phyloP scores from a whole-genome alignment of 1,284 basidiomycete genomes.

The Rhodofomes roseus region DNA sequence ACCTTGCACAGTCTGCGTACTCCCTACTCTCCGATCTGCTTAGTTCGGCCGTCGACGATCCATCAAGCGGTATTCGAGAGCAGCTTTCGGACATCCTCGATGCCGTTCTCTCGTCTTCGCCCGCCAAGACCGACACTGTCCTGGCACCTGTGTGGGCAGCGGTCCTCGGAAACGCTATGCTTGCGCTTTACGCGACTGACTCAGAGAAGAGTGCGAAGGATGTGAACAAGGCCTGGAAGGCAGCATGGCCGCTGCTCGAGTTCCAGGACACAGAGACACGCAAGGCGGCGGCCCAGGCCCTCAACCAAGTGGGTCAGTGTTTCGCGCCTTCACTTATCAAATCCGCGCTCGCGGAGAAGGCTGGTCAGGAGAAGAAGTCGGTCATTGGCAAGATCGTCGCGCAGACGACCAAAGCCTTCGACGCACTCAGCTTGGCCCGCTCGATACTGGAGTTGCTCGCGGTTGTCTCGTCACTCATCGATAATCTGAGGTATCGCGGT shows the following conservation, averaged over 20 bases:
- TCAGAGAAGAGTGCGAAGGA: conserved; percentile 46
- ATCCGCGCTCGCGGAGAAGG: conserved; percentile 44
- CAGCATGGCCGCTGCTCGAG: conserved; percentile 73
- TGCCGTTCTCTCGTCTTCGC: conserved; percentile 72
- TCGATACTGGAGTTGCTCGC: conserved; percentile 71
- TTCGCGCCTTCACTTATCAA: conserved; percentile 62
- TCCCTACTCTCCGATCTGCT: conserved; percentile 78
- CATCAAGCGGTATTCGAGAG: conserved; percentile 42
- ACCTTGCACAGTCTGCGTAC: conserved; percentile 82
- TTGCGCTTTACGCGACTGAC: conserved; percentile 52
- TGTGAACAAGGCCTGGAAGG: conserved; percentile 71
- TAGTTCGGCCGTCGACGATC: conserved; percentile 46
- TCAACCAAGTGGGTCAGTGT: conserved; percentile 65
- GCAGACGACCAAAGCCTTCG: conserved; percentile 63
- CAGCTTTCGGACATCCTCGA: conserved; percentile 70
- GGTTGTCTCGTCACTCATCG: conserved; percentile 55
- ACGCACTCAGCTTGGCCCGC: conserved; percentile 64
- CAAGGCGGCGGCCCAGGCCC: conserved; percentile 61
- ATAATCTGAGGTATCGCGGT: conserved; percentile 37
- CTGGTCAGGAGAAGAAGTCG: conserved; percentile 44
- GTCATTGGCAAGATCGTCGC: conserved; percentile 60
- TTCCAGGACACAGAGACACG: conserved; percentile 51
- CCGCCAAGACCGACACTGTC: conserved; percentile 58
- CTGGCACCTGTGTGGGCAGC: conserved; percentile 72
- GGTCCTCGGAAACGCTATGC: conserved; percentile 67